Base-by-base conservation (phyloP, 345 rosid genomes). In the Dovyalis caffra region DNA sequence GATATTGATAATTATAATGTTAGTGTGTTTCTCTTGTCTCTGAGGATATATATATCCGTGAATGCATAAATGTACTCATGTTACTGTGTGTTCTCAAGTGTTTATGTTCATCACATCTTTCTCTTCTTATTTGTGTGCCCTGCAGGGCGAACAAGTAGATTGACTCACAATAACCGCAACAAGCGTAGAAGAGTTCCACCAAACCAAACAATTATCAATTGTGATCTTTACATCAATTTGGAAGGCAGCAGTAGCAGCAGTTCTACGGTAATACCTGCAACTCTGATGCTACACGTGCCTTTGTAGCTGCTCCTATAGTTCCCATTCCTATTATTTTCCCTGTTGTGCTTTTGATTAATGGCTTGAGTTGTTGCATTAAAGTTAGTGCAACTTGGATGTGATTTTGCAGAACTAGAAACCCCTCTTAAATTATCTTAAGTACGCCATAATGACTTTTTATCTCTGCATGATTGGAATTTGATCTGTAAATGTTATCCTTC, bases 161-260 rank as follows among this genome's bases (percentile, higher is more conserved):
- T 77, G 37, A 25, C 80, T 65, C 40, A 69, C 53, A 77, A 73
- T 78, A 73, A 64, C 64, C 72, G 75, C 43, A 66, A 76, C 75
- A 91, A 77, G 84, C 88, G 86, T 71, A 77, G 87, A 80, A 82
- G 90, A 80, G 73, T 57, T 75, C 68, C 79, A 21, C 68, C 83
- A 10, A 79, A 43, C 69, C 73, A 77, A 67, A 23, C 81, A 11
- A n/a, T 81, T 29, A 78, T 83, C 64, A 83, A 80, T 62, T 75
- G 84, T 77, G 86, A 85, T 66, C 78, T 66, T 28, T 83, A 76
- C 68, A 82, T 88, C 53, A 88, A 88, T 81, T 77, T 91, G 88
- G 93, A 89, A 49, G 56, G 56, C 2, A n/a, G 56, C 65, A 74
- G 86, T 81, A 73, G 80, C 28, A 20, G 78, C 67, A 75, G 75